Percentiles rank a stretch among this genome's conserved stretches.
Conservation (phyloP, 495 filamentous ascomycete species). For the Penicillium steckii region DNA sequence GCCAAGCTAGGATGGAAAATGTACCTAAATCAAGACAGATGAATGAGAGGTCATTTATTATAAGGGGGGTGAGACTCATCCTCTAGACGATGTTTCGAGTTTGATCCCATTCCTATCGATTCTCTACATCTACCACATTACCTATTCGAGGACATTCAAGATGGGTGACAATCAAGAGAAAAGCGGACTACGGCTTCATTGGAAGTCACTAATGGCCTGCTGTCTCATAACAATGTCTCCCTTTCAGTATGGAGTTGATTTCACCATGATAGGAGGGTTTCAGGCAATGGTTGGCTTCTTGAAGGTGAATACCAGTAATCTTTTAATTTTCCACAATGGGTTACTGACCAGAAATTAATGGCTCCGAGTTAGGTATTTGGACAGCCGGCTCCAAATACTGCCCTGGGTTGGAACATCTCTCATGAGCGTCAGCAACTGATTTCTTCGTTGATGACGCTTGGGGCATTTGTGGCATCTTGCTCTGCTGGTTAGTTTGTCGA, state of each 20-base stretch:
- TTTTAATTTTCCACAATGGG: conserved; percentile 6
- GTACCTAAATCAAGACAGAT: too few species aligned
- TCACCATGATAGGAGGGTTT: conserved; percentile 58
- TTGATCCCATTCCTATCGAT: neutral
- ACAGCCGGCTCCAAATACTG: conserved; percentile 34
- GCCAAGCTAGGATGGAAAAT: neutral
- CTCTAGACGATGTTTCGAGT: too few species aligned
- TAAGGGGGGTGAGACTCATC: too few species aligned
- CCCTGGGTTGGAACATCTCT: conserved; percentile 54
- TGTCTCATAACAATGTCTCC: conserved; percentile 31
- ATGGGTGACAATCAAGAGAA: conserved; percentile 10
- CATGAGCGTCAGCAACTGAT: conserved; percentile 46
- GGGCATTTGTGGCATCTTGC: conserved; percentile 56
- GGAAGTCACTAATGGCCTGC: conserved; percentile 21
- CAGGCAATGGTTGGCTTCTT: conserved; percentile 65
- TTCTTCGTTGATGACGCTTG: conserved; percentile 54
- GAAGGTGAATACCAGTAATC: conserved; percentile 25
- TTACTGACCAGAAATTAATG: neutral
- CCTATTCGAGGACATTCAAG: neutral
- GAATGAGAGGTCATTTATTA: too few species aligned
- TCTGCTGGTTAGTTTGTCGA: conserved; percentile 23
- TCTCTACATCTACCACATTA: too few species aligned
- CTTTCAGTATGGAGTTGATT: conserved; percentile 65
- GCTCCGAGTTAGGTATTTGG: conserved; percentile 12
- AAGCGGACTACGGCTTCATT: conserved; percentile 18